Base-by-base conservation (phyloP, 257 asterid genomes). In the Scutellaria barbata region DNA sequence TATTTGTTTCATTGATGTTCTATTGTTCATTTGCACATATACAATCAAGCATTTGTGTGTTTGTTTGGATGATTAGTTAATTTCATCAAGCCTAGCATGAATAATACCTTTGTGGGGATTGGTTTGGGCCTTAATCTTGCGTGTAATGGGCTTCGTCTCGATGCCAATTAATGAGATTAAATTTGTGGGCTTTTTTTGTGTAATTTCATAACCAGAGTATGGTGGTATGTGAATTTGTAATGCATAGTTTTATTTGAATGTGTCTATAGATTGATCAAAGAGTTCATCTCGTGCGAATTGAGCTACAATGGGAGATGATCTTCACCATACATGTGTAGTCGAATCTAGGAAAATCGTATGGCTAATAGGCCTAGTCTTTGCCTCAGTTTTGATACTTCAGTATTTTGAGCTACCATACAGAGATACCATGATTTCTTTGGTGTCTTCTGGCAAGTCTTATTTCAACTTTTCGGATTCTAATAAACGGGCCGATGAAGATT, bases 351-450 rank as follows among this genome's bases (percentile, higher is more conserved):
- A 57, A 55, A 37, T 72, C 5, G 2, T 81, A 17, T 88, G 89
- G 87, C 68, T 83, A 61, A 69, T 83, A 35, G 81, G 81, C 25
- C 35, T 82, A 6, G 55, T 84, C 2, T 77, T 88, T 59, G 86
- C 75, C 53, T 83, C 89, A 4, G 60, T 86, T 41, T 30, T 87
- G 39, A 10, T 84, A 45, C 53, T 85, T 68, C 89, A 90, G 68
- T 81, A 74, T 71, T 81, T 87, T 55, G 86, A 85, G 69, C 71
- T 80, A 55, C 92, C 96, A 0, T 84, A 79, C 71, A 76, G 83
- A 39, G 77, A 57, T 55, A 72, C 78, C 47, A 42, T 82, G 48
- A 70, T 76, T 5, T 75, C 83, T 56, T 68, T 84, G 33, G 65
- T 83, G 20, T 75, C 83, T 17, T 30, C 70, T 47, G 74, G 71